Conservation (phyloP, 169 alveolate genomes). For the Amoebophrya sp. region DNA sequence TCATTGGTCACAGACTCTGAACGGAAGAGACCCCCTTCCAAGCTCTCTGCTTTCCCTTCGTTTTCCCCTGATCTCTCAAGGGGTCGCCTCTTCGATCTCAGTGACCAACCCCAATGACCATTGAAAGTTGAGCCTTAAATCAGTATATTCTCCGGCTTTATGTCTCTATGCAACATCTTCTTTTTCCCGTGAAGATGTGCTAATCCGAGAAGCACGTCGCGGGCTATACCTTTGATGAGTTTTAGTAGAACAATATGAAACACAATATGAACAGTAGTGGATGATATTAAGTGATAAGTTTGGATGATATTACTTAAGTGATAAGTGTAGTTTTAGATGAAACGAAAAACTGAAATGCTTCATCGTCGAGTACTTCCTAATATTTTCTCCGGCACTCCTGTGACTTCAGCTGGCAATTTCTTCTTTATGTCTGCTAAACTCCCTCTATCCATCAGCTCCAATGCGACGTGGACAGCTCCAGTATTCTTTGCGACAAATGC, state of each 20-base stretch:
- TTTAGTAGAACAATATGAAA: neutral
- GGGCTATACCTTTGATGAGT: neutral
- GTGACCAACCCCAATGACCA: too few relatives aligned
- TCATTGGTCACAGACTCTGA: too few relatives aligned
- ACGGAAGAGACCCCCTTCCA: too few relatives aligned
- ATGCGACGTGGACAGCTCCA: conserved; percentile 67
- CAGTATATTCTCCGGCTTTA: conserved; percentile 78
- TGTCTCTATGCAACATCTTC: conserved; percentile 68
- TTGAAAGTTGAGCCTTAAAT: too few relatives aligned
- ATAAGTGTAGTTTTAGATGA: too few relatives aligned
- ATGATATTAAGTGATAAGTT: too few relatives aligned
- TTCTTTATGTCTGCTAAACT: conserved; percentile 62
- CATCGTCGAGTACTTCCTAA: conserved; percentile 45
- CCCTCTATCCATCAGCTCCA: conserved; percentile 79
- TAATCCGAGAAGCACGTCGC: neutral
- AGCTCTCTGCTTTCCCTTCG: too few relatives aligned
- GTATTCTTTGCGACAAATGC: neutral
- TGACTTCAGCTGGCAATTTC: conserved; percentile 48
- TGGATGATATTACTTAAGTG: too few relatives aligned
- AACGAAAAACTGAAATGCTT: too few relatives aligned
- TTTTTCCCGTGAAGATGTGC: conserved; percentile 10
- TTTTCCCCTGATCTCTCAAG: too few relatives aligned
- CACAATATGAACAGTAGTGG: too few relatives aligned
- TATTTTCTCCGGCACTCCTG: conserved; percentile 57
- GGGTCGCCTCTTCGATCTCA: too few relatives aligned